These are phyloP conservation scores for Hypomyces rosellus DNA, from an alignment of 2,329 filamentous ascomycete species.

Conservation along the genomic window DNA sequence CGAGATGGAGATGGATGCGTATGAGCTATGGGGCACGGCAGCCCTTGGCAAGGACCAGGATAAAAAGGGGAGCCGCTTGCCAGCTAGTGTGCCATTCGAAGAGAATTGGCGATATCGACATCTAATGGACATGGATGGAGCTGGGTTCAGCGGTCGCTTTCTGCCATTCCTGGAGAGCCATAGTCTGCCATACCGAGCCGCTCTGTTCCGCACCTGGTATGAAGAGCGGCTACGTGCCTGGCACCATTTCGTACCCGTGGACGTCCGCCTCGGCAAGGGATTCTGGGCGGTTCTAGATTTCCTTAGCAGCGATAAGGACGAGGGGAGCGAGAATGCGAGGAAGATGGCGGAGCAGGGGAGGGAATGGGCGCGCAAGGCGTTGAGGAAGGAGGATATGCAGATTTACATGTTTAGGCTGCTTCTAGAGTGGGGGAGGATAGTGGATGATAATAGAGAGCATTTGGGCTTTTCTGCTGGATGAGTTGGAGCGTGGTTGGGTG, in stretches of 20 bases:
- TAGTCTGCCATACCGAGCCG: constrained; percentile 59
- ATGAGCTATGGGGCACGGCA: constrained; percentile 32
- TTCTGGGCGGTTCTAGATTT: constrained; percentile 49
- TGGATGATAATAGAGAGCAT: constrained; percentile 46
- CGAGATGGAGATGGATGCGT: constrained; percentile 29
- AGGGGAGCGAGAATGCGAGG: constrained; percentile 14
- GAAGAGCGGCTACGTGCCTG: constrained; percentile 55
- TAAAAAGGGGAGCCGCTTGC: background rate
- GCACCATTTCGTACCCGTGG: constrained; percentile 58
- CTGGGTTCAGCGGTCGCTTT: constrained; percentile 58
- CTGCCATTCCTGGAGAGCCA: constrained; percentile 61
- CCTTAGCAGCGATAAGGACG: constrained; percentile 8
- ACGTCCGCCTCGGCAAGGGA: constrained; percentile 44
- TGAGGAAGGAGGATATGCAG: constrained; percentile 66
- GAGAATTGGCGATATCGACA: constrained; percentile 55
- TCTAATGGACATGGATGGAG: constrained; percentile 66
- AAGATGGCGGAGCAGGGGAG: constrained; percentile 30
- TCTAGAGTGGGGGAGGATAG: constrained; percentile 62
- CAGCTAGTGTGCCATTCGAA: constrained; percentile 13
- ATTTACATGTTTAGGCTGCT: constrained; percentile 67
- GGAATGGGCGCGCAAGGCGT: constrained; percentile 50
- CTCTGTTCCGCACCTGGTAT: constrained; percentile 58
- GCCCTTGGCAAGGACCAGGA: constrained; percentile 20
- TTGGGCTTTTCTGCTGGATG: constrained; percentile 20
- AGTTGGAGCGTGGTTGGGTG: background rate